Conservation (phyloP, 192 early-diverging fungal species). For the Rhizophagus sp. region DNA sequence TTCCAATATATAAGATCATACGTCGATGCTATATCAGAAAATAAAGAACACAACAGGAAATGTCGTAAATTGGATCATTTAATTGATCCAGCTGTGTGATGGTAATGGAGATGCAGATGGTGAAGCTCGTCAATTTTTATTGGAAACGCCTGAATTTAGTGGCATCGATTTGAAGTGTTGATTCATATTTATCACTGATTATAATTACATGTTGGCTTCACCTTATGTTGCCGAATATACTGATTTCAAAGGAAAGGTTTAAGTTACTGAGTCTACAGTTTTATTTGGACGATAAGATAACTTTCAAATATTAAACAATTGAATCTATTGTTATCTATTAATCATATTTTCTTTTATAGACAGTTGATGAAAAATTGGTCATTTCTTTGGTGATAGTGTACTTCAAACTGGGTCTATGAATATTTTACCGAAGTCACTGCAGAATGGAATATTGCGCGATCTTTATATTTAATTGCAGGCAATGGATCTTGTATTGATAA, state of each 20-base stretch:
- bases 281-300: conserved; percentile 63
- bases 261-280: conserved; percentile 80
- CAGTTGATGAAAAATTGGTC: conserved; percentile 65
- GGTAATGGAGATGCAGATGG: too few relatives aligned
- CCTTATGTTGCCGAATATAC: conserved; percentile 56
- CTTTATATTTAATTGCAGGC: conserved; percentile 39
- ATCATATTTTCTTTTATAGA: conserved; percentile 27
- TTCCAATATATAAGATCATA: too few relatives aligned
- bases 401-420: background rate
- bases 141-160: too few relatives aligned
- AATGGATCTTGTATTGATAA: conserved; percentile 60
- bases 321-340: background rate
- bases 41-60: too few relatives aligned
- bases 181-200: too few relatives aligned
- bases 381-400: conserved; percentile 46
- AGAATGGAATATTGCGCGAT: conserved; percentile 30
- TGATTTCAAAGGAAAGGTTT: conserved; percentile 72
- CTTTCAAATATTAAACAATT: background rate
- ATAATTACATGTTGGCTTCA: too few relatives aligned
- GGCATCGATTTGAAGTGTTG: too few relatives aligned
- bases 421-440: background rate
- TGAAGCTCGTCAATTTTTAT: too few relatives aligned
- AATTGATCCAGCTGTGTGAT: too few relatives aligned
- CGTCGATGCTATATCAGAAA: too few relatives aligned
- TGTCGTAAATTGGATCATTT: too few relatives aligned